Evolutionary conservation across 495 filamentous ascomycete genomes (phyloP).

Genomic region (Hyaloscypha bicolor): DNA sequence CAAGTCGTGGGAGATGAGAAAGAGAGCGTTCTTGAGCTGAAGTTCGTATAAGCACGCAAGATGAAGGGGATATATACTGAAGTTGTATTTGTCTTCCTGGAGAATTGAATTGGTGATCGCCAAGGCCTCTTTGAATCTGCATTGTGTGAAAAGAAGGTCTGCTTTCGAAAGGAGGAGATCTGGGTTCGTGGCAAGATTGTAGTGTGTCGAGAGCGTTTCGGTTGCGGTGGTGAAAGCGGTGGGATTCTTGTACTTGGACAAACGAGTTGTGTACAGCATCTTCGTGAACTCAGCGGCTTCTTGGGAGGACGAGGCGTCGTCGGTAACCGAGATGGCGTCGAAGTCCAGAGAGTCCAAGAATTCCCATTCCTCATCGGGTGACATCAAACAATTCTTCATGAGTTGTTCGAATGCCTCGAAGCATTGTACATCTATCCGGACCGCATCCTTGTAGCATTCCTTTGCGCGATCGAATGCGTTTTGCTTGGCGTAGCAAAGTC

Average conservation of each 20-base stretch:
- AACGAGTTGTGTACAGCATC: conserved; percentile 94
- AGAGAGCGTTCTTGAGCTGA: conserved; percentile 80
- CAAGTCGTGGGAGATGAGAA: conserved; percentile 91
- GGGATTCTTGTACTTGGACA: conserved; percentile 95
- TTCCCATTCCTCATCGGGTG: conserved; percentile 93
- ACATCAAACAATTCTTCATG: conserved; percentile 97
- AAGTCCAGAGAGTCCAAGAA: conserved; percentile 94
- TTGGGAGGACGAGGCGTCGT: conserved; percentile 64
- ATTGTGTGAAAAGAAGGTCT: conserved; percentile 92
- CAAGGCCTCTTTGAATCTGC: conserved; percentile 85
- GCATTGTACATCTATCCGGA: conserved; percentile 96
- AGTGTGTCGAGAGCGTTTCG: conserved; percentile 89
- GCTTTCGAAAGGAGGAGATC: conserved; percentile 93
- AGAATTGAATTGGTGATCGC: conserved; percentile 82
- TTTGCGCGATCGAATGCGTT: conserved; percentile 97
- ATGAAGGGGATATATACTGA: conserved; percentile 85
- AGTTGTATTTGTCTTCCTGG: conserved; percentile 81
- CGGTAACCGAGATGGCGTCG: conserved; percentile 65
- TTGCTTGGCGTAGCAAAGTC: conserved; percentile 93
- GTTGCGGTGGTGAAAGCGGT: conserved; percentile 80
- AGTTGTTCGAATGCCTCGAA: conserved; percentile 98
- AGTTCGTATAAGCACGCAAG: conserved; percentile 92
- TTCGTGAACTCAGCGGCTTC: conserved; percentile 91
- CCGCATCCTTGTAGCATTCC: conserved; percentile 96
- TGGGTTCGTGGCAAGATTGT: conserved; percentile 83